These are phyloP conservation scores for Dendrocalamus latiflorus DNA, from an alignment of 202 grass and related monocot genomes.

Conservation along the genomic window DNA sequence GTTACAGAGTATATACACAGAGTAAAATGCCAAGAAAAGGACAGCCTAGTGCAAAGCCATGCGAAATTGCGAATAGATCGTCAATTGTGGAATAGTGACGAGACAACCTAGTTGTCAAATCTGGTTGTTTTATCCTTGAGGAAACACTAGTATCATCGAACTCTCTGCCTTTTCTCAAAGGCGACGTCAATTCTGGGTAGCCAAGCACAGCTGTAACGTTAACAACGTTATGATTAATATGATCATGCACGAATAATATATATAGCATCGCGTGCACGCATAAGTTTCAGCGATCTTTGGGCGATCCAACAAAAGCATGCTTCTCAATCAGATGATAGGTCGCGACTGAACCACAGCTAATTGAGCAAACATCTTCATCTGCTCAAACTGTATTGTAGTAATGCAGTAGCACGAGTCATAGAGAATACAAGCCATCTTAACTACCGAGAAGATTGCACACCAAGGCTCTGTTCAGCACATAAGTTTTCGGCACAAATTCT, in stretches of 20 bases:
- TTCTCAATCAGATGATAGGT: not conserved
- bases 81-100: not conserved
- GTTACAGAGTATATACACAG: not conserved
- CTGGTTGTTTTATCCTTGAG: not conserved
- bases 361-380: not conserved
- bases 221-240: not conserved
- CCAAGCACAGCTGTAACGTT: not conserved
- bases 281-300: not conserved
- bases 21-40: not conserved
- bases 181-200: not conserved
- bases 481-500: too few relatives aligned
- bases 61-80: not conserved
- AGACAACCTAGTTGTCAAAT: not conserved
- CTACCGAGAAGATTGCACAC: not conserved
- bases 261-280: slow-evolving; percentile 1
- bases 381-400: not conserved
- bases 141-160: not conserved
- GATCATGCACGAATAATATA: not conserved
- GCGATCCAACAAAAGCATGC: not conserved
- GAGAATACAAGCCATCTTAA: not conserved
- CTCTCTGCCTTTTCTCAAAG: not conserved
- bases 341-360: not conserved
- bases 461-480: too few relatives aligned
- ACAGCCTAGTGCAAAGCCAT: not conserved
- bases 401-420: not conserved